Base-by-base conservation (phyloP, 139 green algal genomes). In the Coelastrella sp. region DNA sequence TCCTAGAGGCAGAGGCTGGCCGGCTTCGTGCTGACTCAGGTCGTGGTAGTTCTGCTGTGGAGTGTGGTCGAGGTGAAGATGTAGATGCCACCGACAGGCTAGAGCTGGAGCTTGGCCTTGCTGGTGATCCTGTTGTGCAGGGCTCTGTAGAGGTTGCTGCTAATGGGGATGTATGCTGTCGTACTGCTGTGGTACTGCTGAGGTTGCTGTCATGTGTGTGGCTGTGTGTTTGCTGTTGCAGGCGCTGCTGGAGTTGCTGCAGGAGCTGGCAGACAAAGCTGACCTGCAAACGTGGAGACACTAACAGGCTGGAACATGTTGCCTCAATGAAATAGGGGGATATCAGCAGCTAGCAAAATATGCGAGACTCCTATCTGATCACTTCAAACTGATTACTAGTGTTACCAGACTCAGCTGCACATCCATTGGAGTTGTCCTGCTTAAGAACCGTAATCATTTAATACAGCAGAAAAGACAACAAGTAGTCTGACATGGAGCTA, bases 231-330 rank as follows among this genome's bases (percentile, higher is more conserved):
- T n/a, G 34, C 34, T 64, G 59, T 9, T 60, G 51, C 51, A 64
- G 77, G 2, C 77, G 60, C 40, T 84, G 76, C 53, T 83, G 77
- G 35, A 75, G 77, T 60, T 84, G 77, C 72, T 87, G 78, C 30
- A 95, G 88, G 57, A 91, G 43, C 7, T 89, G 71, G 43, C 95
- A 80, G 25, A 96, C 76, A 37, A 89, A 76, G 48, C 94, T 87
- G 27, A 96, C 89, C 27, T 88, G 74, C 17, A 38, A 35, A 35
- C 27, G 27, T 57, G 1, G 38, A 21, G 11, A 57, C n/a, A 67
- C 43, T 27, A 37, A 38, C 48, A n/a, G n/a, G n/a, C n/a, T n/a
- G n/a, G n/a, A n/a, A n/a, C n/a, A n/a, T n/a, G n/a, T n/a, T n/a
- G n/a, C n/a, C n/a, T n/a, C n/a, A n/a, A n/a, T n/a, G n/a, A n/a